Evolutionary conservation across 306 rosid species (phyloP).

Genomic region (Arachis stenosperma): DNA sequence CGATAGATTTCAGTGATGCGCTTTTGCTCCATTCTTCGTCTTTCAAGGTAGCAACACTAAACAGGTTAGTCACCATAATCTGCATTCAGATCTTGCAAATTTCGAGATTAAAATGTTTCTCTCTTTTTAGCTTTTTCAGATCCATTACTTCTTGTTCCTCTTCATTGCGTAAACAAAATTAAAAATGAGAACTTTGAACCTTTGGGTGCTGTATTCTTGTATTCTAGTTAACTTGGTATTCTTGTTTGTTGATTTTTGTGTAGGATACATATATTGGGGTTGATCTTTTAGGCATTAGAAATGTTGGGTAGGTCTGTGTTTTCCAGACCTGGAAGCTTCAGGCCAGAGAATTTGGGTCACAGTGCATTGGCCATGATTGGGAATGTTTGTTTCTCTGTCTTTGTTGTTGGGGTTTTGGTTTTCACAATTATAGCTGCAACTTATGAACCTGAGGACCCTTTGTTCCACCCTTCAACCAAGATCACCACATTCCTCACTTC

Average conservation of each 20-base stretch:
- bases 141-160: slow-evolving; percentile 27
- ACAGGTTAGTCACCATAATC: slow-evolving; percentile 40
- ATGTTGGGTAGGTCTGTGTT: slow-evolving; percentile 65
- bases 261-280: slow-evolving; percentile 36
- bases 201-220: slow-evolving; percentile 27
- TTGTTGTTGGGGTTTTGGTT: slow-evolving; percentile 83
- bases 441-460: slow-evolving; percentile 95
- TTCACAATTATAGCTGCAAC: slow-evolving; percentile 96
- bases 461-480: slow-evolving; percentile 94
- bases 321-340: slow-evolving; percentile 66
- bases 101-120: slow-evolving; percentile 18
- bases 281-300: slow-evolving; percentile 27
- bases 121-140: slow-evolving; percentile 26
- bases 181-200: slow-evolving; percentile 44
- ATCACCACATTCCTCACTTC: slow-evolving; percentile 87
- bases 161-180: background rate
- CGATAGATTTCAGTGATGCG: slow-evolving; percentile 31
- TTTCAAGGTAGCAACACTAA: slow-evolving; percentile 10
- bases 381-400: slow-evolving; percentile 84
- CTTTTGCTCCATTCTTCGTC: slow-evolving; percentile 36
- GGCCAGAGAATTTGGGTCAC: slow-evolving; percentile 89
- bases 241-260: slow-evolving; percentile 36
- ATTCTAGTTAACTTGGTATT: slow-evolving; percentile 52
- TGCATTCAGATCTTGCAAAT: slow-evolving; percentile 44
- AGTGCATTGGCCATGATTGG: slow-evolving; percentile 84